A percentile compares a stretch with the other conserved stretches of the same genome.
Conservation (phyloP, 148 eudicot species). For the Chenopodium berlandieri region DNA sequence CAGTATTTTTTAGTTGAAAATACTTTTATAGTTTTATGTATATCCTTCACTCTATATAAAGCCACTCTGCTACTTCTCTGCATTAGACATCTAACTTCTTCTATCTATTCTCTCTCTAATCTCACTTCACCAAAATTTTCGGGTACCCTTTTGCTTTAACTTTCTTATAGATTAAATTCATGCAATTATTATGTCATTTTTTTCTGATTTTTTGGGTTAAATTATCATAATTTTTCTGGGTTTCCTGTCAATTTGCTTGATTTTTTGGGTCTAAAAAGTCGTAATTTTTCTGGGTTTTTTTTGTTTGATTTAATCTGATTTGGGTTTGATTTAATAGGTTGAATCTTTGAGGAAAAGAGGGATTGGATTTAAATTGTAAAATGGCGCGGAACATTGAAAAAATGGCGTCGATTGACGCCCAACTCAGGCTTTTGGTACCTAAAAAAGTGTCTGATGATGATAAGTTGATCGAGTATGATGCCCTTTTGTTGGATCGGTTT, state of each 20-base stretch:
- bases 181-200: background rate
- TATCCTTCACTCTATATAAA: background rate
- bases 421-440: slow-evolving; percentile 68
- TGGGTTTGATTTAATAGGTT: slow-evolving; percentile 15
- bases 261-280: background rate
- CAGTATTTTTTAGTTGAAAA: background rate
- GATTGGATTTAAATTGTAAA: background rate
- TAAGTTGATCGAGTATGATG: slow-evolving; percentile 79
- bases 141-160: background rate
- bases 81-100: background rate
- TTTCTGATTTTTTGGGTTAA: background rate
- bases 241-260: background rate
- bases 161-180: background rate
- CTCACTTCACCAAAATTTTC: background rate
- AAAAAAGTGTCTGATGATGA: slow-evolving; percentile 76
- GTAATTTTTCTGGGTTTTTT: background rate
- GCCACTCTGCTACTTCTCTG: background rate
- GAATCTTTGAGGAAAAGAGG: background rate
- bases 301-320: background rate
- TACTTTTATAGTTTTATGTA: too few relatives aligned
- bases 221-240: too few relatives aligned
- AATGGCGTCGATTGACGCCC: slow-evolving; percentile 76
- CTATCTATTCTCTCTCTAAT: background rate
- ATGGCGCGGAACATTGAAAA: slow-evolving; percentile 51
- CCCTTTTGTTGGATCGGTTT: slow-evolving; percentile 69